Evolutionary conservation across 2,329 filamentous ascomycete genomes (phyloP), one percentile per base, ranked within the genome.

Genomic region (Nigrospora osmanthi): DNA sequence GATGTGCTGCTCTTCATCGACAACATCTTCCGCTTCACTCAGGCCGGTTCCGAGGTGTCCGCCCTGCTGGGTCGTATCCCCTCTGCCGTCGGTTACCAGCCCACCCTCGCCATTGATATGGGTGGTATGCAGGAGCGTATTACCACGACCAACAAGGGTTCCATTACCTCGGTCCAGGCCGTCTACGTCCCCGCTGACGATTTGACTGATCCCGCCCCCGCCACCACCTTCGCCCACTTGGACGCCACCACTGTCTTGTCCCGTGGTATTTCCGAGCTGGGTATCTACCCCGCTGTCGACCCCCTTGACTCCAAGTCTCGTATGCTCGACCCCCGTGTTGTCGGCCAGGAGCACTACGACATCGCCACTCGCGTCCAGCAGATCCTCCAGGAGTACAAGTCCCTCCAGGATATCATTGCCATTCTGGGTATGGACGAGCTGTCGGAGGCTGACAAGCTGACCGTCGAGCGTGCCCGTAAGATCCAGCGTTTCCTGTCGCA

Each of bases 311-410:
- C 90, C 70, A 96, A 95, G 78, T 97, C 90, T 58, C 90, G 93
- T 83, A 96, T 98, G 87, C 80, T 98, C 67, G 93, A 97, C 78
- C 89, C 93, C 73, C 90, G 93, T 87, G 83, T 98, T 67, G 87
- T 98, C 65, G 93, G 93, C 71, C 80, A 97, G 67, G 93, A 98
- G 52, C 93, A 98, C 82, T 98, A 98, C 85, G 71, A 89, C 52
- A 91, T 83, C 63, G 93, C 93, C 70, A 87, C 87, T 70, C 85
- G 85, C 62, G 93, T 98, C 66, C 93, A 98, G 81, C 89, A 95
- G 78, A 97, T 96, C 75, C 85, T 98, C 69, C 93, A 98, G 78
- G 93, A 97, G 81, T 98, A 98, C 87, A 97, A 97, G 87, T 97
- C 91, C 55, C 89, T 98, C 59, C 93, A 98, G 80, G 93, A 98